A percentile compares a stretch with the other conserved stretches of the same genome.
Conservation (phyloP, 2,329 filamentous ascomycete species). For the Diaporthe longicolla region DNA sequence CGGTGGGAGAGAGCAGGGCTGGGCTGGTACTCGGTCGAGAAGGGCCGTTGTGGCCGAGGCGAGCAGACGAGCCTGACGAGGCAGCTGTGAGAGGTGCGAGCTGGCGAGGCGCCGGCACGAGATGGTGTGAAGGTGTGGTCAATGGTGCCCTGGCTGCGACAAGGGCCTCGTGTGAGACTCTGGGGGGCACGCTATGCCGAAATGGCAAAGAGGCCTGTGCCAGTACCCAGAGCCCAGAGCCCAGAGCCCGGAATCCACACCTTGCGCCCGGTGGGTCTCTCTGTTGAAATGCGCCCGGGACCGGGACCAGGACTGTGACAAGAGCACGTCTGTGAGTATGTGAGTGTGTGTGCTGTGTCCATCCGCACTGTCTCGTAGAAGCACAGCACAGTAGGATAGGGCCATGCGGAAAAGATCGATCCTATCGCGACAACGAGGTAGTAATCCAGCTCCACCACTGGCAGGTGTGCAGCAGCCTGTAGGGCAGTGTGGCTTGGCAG, state of each 20-base stretch:
- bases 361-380: neutral
- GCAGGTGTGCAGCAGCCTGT: neutral
- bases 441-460: conserved; percentile 18
- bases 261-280: conserved; percentile 26
- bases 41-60: conserved; percentile 6
- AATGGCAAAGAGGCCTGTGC: conserved; percentile 30
- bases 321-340: too few relatives aligned
- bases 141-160: conserved; percentile 40
- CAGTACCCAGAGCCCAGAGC: conserved; percentile 18
- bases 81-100: conserved; percentile 7
- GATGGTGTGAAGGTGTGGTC: conserved; percentile 32
- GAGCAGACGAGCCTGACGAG: neutral
- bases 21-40: too few relatives aligned
- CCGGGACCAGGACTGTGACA: conserved; percentile 6
- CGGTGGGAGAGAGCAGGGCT: neutral
- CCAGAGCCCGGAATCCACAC: conserved; percentile 13
- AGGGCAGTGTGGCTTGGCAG: neutral
- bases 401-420: neutral
- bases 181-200: conserved; percentile 37
- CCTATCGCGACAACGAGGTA: conserved; percentile 19
- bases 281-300: conserved; percentile 16
- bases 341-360: neutral
- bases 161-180: conserved; percentile 35
- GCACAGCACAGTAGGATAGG: neutral
- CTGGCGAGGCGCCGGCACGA: conserved; percentile 10